Base-by-base conservation (phyloP, 352 stramenopile genomes). In the Aphanomyces astaci region DNA sequence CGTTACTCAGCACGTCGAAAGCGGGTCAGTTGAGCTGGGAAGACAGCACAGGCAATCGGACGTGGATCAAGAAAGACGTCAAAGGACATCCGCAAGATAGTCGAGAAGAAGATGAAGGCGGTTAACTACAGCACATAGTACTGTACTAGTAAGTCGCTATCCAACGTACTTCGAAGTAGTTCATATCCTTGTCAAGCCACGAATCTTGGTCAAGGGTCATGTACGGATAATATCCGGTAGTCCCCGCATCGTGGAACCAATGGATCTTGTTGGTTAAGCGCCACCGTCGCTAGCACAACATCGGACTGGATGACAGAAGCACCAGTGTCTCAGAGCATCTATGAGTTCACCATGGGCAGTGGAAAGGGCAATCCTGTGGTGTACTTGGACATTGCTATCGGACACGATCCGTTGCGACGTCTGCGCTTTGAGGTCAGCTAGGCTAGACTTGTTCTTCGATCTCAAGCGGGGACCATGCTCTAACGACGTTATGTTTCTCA, bases 381-480 rank as follows among this genome's bases (percentile, higher is more conserved):
- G 60, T 90, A 81, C 63, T 65, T 92, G 30, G 82, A 89, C 62
- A 33, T 92, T 62, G 66, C 73, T 10, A 79, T 89, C 53, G 84
- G 59, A 0, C 75, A 82, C 60, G 64, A 81, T 27, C 79, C 79
- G 2, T 64, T 79, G 39, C 75, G 84, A 25, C 79, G 81, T 22
- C 72, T 92, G 22, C 78, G 81, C 60, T 88, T 92, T 54, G 84
- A 92, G 70, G 82, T 88, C 52, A 7, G 9, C 43, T 28, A 22
- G 27, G 15, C 36, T n/a, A n/a, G n/a, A n/a, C n/a, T n/a, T n/a
- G n/a, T n/a, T n/a, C n/a, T n/a, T n/a, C n/a, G n/a, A n/a, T n/a
- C n/a, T n/a, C n/a, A n/a, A n/a, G n/a, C n/a, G n/a, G n/a, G n/a
- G n/a, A n/a, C n/a, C n/a, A n/a, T n/a, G n/a, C n/a, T n/a, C n/a